These are phyloP conservation scores for Fagus crenata DNA, from an alignment of 306 rosid genomes.

Conservation along the genomic window DNA sequence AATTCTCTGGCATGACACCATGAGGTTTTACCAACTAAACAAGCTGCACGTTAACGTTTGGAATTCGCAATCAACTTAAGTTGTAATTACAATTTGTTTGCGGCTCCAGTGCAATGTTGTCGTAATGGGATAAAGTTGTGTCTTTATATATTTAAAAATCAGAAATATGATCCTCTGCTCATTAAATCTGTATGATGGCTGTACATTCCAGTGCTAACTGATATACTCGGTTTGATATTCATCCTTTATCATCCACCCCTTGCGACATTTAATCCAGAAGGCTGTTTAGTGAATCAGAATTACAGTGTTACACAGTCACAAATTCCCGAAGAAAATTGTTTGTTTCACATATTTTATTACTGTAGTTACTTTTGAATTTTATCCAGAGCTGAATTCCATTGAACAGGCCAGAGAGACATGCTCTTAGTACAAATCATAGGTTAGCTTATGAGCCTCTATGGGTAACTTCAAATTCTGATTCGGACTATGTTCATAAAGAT, in stretches of 20 bases:
- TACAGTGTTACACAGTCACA: background rate
- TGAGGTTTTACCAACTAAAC: background rate
- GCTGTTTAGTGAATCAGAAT: background rate
- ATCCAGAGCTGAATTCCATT: background rate
- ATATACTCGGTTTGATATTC: background rate
- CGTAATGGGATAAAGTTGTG: background rate
- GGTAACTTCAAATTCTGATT: background rate
- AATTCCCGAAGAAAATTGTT: background rate
- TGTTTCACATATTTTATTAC: background rate
- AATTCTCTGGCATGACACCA: background rate
- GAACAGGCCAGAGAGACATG: conserved; percentile 11
- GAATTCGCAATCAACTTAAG: background rate
- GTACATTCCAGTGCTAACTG: background rate
- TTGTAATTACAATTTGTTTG: background rate
- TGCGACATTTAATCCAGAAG: no score
- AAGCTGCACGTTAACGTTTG: background rate
- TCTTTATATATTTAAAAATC: no score
- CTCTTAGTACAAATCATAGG: conserved; percentile 4
- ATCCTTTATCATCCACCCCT: background rate
- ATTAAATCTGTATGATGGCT: background rate
- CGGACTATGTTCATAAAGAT: background rate
- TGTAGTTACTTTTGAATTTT: background rate
- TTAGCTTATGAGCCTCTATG: background rate
- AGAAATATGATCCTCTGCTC: background rate
- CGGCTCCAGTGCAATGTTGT: background rate